Base-by-base conservation (phyloP, 2,329 filamentous ascomycete genomes). In the Sarocladium oryzae region DNA sequence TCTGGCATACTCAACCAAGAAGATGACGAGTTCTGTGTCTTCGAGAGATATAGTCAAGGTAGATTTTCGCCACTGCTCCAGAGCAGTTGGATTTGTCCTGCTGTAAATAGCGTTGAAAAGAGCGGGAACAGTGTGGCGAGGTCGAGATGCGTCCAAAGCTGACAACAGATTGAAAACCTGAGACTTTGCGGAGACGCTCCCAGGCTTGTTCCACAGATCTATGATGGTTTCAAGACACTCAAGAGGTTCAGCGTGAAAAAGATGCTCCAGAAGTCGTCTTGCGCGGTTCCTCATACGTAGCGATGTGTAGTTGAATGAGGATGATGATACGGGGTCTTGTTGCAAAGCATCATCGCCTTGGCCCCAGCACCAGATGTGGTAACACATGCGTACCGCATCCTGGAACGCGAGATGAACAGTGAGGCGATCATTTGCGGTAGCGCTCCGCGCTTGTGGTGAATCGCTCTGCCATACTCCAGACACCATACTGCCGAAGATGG, bases 21-120 rank as follows among this genome's bases (percentile, higher is more conserved):
- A 99, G 8, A 86, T 81, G 8, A 92, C 88, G 10, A 99, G 74
- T 61, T 96, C 91, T 1, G 82, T 80, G 60, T 96, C 90, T 51
- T 84, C 83, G 9, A 99, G 71, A 45, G 88, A 85, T 16, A 93
- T 88, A 0, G 92, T 95, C 64, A 97, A 73, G 2, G 89, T 95
- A 15, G 92, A 97, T 66, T 90, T 89, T 43, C 90, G 81, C 15
- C 81, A 79, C 2, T 86, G 79, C 38, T 96, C 89, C 16, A 97
- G 71, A 0, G 87, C 89, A 18, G 72, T 71, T 0, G 91, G 89
- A 60, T 96, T 96, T 0, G 90, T 95, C 26, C 95, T 84, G 62
- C 90, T 96, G 64, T 96, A 97, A 13, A 99, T 88, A 2, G 92
- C 88, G 68, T 97, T 95, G 71, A 99, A 96, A 4, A 97, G 84